These are phyloP conservation scores for Fusarium nurragi DNA, from an alignment of 2,329 filamentous ascomycete genomes.

Conservation along the genomic window DNA sequence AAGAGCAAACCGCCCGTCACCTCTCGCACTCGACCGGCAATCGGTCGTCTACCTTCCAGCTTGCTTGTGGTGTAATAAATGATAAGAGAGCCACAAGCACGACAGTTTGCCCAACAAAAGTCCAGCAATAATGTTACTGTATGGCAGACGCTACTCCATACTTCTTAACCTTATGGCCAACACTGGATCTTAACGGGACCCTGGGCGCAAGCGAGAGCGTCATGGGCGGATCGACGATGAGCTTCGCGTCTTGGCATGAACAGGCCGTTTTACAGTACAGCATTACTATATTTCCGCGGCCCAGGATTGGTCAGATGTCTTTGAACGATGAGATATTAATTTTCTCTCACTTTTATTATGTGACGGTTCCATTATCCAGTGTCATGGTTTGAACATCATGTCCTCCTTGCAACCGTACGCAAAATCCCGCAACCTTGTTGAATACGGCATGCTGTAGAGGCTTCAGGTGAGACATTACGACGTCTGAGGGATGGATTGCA, in stretches of 20 bases:
- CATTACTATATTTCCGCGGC: conserved; percentile 3
- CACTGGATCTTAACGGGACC: conserved; percentile 25
- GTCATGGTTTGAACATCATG: neutral
- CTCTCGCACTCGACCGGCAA: conserved; percentile 5
- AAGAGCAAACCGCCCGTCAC: conserved; percentile 10
- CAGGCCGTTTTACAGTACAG: conserved; percentile 7
- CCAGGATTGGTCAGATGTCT: conserved; percentile 22
- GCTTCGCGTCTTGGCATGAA: conserved; percentile 31
- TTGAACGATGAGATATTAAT: neutral
- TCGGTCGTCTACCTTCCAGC: conserved; percentile 19
- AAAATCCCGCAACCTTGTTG: conserved; percentile 30
- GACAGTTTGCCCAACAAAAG: conserved; percentile 28
- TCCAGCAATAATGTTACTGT: conserved; percentile 19
- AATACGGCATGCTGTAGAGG: neutral
- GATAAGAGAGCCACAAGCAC: conserved; percentile 33
- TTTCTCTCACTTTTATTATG: neutral
- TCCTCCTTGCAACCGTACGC: neutral
- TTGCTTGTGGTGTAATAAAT: conserved; percentile 22
- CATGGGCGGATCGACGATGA: conserved; percentile 38
- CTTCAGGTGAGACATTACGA: conserved; percentile 2
- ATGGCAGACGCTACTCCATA: conserved; percentile 27
- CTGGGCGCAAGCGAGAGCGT: conserved; percentile 25
- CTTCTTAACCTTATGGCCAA: conserved; percentile 25
- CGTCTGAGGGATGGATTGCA: neutral
- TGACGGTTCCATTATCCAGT: neutral